A percentile compares a stretch with the other conserved stretches of the same genome.
phyloP scores from a whole-genome alignment of 768 basidiomycete species.

The Collybia mongolica region DNA sequence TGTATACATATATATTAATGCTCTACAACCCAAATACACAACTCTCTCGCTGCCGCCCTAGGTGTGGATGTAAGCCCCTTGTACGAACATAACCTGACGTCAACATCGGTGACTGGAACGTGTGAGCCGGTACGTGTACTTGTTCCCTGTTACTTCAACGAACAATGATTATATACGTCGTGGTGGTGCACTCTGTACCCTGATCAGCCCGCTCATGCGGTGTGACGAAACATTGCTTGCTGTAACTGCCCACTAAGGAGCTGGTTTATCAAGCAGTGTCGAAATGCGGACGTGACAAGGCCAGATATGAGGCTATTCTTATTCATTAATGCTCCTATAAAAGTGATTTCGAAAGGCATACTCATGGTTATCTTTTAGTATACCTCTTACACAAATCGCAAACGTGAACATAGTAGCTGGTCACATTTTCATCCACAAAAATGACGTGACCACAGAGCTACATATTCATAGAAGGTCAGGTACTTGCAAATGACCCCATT shows the following conservation, averaged over 20 bases:
- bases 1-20: constrained; percentile 26
- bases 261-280: constrained; percentile 48
- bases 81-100: not conserved
- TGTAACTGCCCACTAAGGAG: constrained; percentile 47
- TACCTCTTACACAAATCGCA: too few species aligned
- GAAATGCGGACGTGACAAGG: constrained; percentile 71
- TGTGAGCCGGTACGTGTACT: not conserved
- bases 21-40: constrained; percentile 18
- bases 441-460: not conserved
- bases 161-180: constrained; percentile 62
- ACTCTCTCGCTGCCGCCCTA: constrained; percentile 2
- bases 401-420: too few species aligned
- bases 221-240: constrained; percentile 13
- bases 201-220: constrained; percentile 18
- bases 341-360: too few species aligned
- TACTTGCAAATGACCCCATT: too few species aligned
- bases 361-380: too few species aligned
- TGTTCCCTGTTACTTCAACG: constrained; percentile 1
- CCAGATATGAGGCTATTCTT: constrained; percentile 76
- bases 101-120: not conserved
- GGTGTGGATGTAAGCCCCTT: not conserved
- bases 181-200: constrained; percentile 56
- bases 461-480: too few species aligned
- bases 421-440: not conserved
- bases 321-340: not conserved